phyloP scores from a whole-genome alignment of 192 early-diverging fungal genomes.

The Mortierella hygrophila region DNA sequence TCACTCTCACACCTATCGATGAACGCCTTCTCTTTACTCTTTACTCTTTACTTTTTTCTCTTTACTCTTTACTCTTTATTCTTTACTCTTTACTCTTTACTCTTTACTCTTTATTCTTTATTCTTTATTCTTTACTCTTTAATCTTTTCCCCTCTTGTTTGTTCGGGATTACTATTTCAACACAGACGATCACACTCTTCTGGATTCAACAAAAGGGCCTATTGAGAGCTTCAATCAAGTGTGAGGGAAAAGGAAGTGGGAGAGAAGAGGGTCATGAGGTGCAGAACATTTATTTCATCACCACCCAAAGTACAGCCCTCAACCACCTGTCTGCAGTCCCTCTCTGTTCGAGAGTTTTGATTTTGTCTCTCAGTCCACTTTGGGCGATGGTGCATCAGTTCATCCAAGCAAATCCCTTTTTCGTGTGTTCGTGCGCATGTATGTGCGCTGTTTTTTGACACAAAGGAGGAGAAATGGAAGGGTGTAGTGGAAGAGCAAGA shows the following conservation, averaged over 20 bases:
- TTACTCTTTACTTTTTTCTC: not conserved
- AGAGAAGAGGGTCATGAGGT: not conserved
- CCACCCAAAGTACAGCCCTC: not conserved
- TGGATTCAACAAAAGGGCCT: not conserved
- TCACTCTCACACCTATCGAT: not conserved
- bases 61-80: not conserved
- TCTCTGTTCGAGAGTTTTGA: not conserved
- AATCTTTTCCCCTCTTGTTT: not conserved
- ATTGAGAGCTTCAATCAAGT: not conserved
- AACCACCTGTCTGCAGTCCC: not conserved
- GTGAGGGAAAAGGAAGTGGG: not conserved
- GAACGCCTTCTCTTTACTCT: not conserved
- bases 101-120: not conserved
- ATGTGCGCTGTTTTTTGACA: slow-evolving; percentile 7
- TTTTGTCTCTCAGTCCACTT: slow-evolving; percentile 5
- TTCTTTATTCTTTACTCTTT: not conserved
- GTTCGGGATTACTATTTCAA: not conserved
- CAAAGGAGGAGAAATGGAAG: not conserved
- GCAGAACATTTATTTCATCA: not conserved
- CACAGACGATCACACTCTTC: not conserved
- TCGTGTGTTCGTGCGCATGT: not conserved
- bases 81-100: not conserved
- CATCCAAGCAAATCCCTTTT: not conserved
- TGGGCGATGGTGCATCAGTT: not conserved
- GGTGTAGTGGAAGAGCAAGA: not conserved